Evolutionary conservation across 2,329 filamentous ascomycete species (phyloP), one percentile per base, ranked within the genome.

Genomic region (Neophaeococcomyces aloes): DNA sequence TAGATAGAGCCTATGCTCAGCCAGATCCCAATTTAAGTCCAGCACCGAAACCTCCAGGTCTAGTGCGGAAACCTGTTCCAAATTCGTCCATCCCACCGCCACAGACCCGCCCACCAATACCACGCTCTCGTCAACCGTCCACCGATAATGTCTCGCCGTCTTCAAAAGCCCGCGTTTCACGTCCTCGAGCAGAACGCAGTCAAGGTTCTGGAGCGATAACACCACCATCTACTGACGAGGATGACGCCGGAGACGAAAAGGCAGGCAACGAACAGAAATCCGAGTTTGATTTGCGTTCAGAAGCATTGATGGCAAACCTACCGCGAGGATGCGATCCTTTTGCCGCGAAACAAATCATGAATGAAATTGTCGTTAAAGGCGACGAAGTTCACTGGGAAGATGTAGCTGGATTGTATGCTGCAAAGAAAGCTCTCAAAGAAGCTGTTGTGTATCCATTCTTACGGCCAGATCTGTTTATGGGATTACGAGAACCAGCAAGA

Each of bases 361-460:
- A 95, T 57, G 91, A 98, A 53, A 93, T 98, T 47, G 83, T 98
- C 2, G 81, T 96, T 11, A 89, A 51, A 50, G 91, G 91, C 5
- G 91, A 98, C 55, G 84, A 94, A 58, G 91, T 98, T 2, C 86
- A 84, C 56, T 98, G 91, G 91, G 76, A 78, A 37, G 91, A 98
- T 59, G 83, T 98, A 45, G 88, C 91, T 1, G 91, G 91, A 1
- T 68, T 98, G 3, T 85, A 94, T 38, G 75, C 83, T 42, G 91
- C 91, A 27, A 98, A 98, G 60, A 85, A 79, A 44, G 88, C 91
- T 0, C 67, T 98, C 38, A 89, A 94, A 57, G 91, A 98, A 64
- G 87, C 87, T 1, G 91, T 98, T 1, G 89, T 98, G 2, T 98
- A 98, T 57, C 91, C 91, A 0, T 96, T 98, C 60, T 68, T 98